These are phyloP conservation scores for Leishmania amazonensis DNA, from an alignment of 208 protist genomes.

Conservation along the genomic window DNA sequence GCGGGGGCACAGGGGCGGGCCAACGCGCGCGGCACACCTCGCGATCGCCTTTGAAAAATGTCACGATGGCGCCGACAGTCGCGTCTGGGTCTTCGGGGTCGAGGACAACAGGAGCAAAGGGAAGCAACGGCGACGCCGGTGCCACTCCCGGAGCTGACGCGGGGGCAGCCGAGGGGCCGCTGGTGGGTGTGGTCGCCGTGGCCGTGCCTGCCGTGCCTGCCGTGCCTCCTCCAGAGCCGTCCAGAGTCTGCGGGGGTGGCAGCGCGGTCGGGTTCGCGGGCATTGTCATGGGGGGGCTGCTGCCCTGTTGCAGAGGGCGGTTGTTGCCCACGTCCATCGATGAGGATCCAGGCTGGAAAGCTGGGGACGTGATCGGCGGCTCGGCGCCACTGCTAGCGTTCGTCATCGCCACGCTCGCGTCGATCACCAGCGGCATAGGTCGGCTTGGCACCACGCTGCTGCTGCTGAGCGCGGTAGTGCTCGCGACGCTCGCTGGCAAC, in stretches of 20 bases:
- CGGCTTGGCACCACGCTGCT: not conserved
- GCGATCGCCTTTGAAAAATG: constrained; percentile 41
- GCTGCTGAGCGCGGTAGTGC: constrained; percentile 1
- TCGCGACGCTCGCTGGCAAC: constrained; percentile 16
- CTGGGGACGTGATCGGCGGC: constrained; percentile 22
- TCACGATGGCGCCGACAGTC: constrained; percentile 45
- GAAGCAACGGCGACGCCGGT: constrained; percentile 16
- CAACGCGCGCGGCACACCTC: constrained; percentile 58
- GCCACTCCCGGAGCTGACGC: constrained; percentile 6
- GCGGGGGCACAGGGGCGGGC: constrained; percentile 66
- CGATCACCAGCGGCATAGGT: not conserved
- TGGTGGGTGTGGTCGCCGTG: constrained; percentile 6
- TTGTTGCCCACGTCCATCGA: constrained; percentile 10
- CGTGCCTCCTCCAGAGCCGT: not conserved
- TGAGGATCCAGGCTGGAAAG: constrained; percentile 27
- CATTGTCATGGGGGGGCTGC: constrained; percentile 3
- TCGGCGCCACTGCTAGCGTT: constrained; percentile 11
- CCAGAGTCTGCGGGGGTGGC: not conserved
- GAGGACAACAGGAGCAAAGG: constrained; percentile 21
- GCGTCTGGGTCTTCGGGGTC: constrained; percentile 34
- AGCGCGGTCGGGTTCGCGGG: constrained; percentile 3
- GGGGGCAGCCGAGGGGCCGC: constrained; percentile 11
- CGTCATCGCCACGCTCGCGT: constrained; percentile 5
- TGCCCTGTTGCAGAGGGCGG: not conserved
- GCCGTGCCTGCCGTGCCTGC: not conserved